Percentiles rank a stretch among this genome's conserved stretches.
phyloP scores from a whole-genome alignment of 2,329 filamentous ascomycete genomes.

The Penicillium concentricum region DNA sequence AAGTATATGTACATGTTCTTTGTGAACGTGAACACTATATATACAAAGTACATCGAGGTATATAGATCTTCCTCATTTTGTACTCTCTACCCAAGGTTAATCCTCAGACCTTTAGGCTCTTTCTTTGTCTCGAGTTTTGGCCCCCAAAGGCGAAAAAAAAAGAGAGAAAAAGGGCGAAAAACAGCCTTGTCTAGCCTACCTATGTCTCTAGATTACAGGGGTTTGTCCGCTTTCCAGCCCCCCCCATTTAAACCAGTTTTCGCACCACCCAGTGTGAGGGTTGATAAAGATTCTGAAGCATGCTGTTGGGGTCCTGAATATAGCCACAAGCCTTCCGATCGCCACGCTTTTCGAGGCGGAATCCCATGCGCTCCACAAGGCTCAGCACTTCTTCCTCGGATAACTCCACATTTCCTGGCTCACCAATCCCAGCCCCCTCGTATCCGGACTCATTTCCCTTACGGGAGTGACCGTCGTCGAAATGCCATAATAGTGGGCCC shows the following conservation, averaged over 20 bases:
- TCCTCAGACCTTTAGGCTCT: background rate
- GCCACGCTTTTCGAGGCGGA: slow-evolving; percentile 66
- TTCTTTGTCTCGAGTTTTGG: slow-evolving; percentile 3
- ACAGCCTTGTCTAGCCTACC: background rate
- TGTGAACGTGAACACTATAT: too few species aligned
- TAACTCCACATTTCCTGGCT: slow-evolving; percentile 87
- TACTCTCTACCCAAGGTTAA: background rate
- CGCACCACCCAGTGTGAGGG: slow-evolving; percentile 83
- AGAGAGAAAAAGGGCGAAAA: background rate
- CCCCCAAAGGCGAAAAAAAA: background rate
- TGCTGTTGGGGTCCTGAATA: slow-evolving; percentile 78
- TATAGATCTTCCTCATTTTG: background rate
- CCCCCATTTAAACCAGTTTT: slow-evolving; percentile 49
- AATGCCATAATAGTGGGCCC: slow-evolving; percentile 93
- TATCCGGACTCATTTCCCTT: slow-evolving; percentile 24
- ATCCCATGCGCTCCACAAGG: slow-evolving; percentile 73
- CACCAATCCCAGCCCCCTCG: slow-evolving; percentile 65
- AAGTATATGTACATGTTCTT: too few species aligned
- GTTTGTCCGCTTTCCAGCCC: background rate
- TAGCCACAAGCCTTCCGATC: slow-evolving; percentile 66
- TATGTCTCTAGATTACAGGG: background rate
- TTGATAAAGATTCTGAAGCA: slow-evolving; percentile 79
- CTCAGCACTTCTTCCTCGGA: slow-evolving; percentile 82
- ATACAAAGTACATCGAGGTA: background rate
- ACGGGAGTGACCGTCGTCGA: slow-evolving; percentile 61